Evolutionary conservation across 2,329 filamentous ascomycete species (phyloP), one percentile per base, ranked within the genome.

Genomic region (Davidsoniella eucalypti): DNA sequence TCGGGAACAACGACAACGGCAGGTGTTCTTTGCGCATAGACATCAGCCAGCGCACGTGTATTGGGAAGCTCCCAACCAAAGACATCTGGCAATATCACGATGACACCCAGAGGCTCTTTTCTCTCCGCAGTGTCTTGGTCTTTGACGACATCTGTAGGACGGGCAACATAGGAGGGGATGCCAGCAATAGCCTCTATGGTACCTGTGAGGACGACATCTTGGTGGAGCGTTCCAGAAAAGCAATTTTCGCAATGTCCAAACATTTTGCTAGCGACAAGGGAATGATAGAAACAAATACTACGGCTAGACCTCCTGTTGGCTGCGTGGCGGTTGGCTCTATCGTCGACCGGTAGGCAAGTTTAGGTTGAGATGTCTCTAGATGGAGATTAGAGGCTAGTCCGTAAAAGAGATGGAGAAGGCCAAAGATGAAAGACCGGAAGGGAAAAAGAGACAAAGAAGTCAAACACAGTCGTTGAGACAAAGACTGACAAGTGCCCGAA

Each of bases 31-130:
- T 64, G 62, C 16, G 72, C 71, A 55, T 73, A 74, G 46, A 60
- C 57, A 56, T 77, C 73, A 6, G 70, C 71, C 36, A 76, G 60
- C 5, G 73, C 59, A 38, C 69, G 64, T 51, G 67, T 69, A 58
- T 76, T 75, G 38, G 66, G 59, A 46, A 75, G 67, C 4, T 64
- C 61, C 66, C 70, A 73, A 18, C 72, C 73, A 55, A 76, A 75
- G 1, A 67, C 66, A 56, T 76, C 73, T 0, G 72, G 65, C 23
- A 76, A 61, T 53, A 75, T 66, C 39, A 76, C 67, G 17, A 76
- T 61, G 53, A 72, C 67, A 10, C 64, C 71, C 36, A 66, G 66
- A 12, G 63, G 54, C 23, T 51, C 46, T 14, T 38, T 47, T 42
- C 41, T 38, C 33, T 17, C n/a, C 12, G 51, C 12, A 10, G 40